Percentiles rank a stretch among this genome's conserved stretches.
Conservation (phyloP, 2,329 filamentous ascomycete species). For the Lanzia echinophila region DNA sequence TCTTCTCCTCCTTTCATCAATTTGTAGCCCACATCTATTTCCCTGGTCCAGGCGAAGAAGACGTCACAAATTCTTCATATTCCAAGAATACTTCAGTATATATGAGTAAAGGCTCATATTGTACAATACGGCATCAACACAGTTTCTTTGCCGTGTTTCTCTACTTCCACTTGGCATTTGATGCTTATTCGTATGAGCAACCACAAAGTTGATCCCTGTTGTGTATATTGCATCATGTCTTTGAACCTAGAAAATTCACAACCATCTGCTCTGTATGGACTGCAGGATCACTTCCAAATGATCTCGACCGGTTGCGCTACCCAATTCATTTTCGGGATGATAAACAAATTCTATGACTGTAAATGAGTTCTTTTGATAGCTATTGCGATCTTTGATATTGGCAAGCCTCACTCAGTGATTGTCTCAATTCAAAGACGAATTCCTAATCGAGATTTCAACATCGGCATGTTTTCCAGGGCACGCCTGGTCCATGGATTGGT, state of each 20-base stretch:
- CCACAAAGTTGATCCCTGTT: background rate
- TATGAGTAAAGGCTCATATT: too few species aligned
- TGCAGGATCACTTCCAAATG: background rate
- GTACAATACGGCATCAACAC: too few species aligned
- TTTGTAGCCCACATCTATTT: too few species aligned
- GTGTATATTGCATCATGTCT: background rate
- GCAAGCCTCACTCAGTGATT: constrained; percentile 16
- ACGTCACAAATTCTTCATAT: too few species aligned
- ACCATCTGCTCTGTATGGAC: background rate
- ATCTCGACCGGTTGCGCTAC: constrained; percentile 30
- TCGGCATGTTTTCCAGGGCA: constrained; percentile 26
- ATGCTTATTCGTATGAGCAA: background rate
- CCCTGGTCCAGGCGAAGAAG: too few species aligned
- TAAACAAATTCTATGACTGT: constrained; percentile 29
- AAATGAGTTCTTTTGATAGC: constrained; percentile 27
- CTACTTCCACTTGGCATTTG: too few species aligned
- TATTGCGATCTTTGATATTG: constrained; percentile 32
- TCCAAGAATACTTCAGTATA: too few species aligned
- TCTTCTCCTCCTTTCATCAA: background rate
- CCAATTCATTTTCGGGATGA: constrained; percentile 26
- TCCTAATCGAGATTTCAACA: constrained; percentile 30
- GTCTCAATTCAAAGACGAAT: constrained; percentile 16
- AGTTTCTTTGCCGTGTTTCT: too few species aligned
- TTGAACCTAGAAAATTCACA: background rate
- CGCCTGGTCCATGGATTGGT: background rate